Percentiles rank a stretch among this genome's conserved stretches.
Conservation (phyloP, 768 basidiomycete genomes). For the Leccinum subtestaceum region DNA sequence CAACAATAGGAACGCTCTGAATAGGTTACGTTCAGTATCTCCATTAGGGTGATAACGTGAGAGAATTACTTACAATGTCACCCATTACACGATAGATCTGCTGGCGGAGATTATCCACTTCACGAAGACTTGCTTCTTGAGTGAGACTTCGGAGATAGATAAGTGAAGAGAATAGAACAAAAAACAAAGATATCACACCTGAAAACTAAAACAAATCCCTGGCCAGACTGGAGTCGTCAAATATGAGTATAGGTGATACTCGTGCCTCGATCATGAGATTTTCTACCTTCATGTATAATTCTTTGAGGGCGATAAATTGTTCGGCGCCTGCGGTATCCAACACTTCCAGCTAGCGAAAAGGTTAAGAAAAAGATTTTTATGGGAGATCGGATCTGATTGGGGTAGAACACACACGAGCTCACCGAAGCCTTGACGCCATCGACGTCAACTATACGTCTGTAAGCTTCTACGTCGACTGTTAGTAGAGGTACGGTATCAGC, state of each 20-base stretch:
- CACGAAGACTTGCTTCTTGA: slow-evolving; percentile 76
- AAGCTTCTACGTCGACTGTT: slow-evolving; percentile 53
- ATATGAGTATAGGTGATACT: not conserved
- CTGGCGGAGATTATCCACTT: slow-evolving; percentile 76
- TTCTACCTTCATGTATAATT: slow-evolving; percentile 74
- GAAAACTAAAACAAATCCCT: slow-evolving; percentile 82
- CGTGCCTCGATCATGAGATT: not conserved
- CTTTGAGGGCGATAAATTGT: slow-evolving; percentile 78
- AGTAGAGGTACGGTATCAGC: slow-evolving; percentile 3
- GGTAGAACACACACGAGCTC: slow-evolving; percentile 26
- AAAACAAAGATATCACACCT: slow-evolving; percentile 43
- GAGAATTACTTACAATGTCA: slow-evolving; percentile 45
- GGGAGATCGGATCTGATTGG: slow-evolving; percentile 4
- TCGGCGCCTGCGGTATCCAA: slow-evolving; percentile 85
- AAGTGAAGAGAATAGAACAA: not conserved
- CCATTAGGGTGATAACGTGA: not conserved
- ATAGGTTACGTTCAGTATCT: slow-evolving; percentile 7
- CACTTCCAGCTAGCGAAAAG: slow-evolving; percentile 62
- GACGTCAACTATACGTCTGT: slow-evolving; percentile 60
- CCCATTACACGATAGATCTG: slow-evolving; percentile 82
- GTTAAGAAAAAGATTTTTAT: slow-evolving; percentile 13
- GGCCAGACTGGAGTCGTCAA: slow-evolving; percentile 46
- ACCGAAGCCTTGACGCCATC: slow-evolving; percentile 66
- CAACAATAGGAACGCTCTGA: slow-evolving; percentile 72
- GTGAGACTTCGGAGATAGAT: slow-evolving; percentile 52